A percentile compares a stretch with the other conserved stretches of the same genome.
Evolutionary conservation across 345 rosid species (phyloP).

Genomic region (Salix udensis): DNA sequence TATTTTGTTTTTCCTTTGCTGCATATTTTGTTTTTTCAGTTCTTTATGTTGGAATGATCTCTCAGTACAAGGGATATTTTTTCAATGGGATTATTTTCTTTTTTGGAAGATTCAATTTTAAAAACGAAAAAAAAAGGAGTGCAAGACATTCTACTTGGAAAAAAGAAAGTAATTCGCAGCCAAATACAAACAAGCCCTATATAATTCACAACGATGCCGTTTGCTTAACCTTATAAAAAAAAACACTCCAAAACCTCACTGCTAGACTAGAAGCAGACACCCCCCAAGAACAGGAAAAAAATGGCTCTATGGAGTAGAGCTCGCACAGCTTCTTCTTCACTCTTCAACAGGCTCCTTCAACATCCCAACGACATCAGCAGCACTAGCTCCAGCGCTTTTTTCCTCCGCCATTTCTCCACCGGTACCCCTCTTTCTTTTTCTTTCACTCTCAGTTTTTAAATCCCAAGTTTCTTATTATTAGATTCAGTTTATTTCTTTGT

Average conservation of each 20-base stretch:
- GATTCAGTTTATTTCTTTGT: not conserved
- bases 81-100: too few species aligned
- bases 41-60: constrained; percentile 8
- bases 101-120: too few species aligned
- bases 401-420: constrained; percentile 15
- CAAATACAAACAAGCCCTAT: not conserved
- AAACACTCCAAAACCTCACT: not conserved
- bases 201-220: not conserved
- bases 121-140: too few species aligned
- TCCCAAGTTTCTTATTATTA: not conserved
- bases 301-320: constrained; percentile 27
- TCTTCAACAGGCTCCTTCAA: constrained; percentile 13
- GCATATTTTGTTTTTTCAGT: too few species aligned
- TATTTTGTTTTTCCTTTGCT: too few species aligned
- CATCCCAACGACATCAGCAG: not conserved
- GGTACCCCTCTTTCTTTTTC: constrained; percentile 5
- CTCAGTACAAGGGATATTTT: not conserved
- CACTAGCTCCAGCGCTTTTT: not conserved
- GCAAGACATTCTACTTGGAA: not conserved
- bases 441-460: not conserved
- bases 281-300: not conserved
- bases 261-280: not conserved
- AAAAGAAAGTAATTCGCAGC: too few species aligned
- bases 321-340: constrained; percentile 10
- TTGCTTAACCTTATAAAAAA: not conserved